Percentiles rank a stretch among this genome's conserved stretches.
These are phyloP conservation scores for Haplosporangium gracile DNA, from an alignment of 192 early-diverging fungal genomes.

Conservation along the genomic window DNA sequence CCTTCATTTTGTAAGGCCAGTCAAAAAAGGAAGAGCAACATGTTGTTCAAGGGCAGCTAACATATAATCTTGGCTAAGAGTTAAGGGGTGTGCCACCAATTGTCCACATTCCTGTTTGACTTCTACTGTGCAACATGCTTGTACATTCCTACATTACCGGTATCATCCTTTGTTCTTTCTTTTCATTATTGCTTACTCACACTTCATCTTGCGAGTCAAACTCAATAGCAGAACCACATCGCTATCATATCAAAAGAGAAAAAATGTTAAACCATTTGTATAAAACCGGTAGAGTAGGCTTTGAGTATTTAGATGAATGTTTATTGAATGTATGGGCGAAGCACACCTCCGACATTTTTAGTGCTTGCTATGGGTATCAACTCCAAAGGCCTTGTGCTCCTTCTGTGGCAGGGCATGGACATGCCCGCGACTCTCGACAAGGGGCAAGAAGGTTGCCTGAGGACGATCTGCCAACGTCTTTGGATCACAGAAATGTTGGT, in stretches of 20 bases:
- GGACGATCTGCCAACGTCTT: conserved; percentile 33
- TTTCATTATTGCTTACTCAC: too few relatives aligned
- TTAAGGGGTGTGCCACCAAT: background rate
- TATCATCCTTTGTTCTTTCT: background rate
- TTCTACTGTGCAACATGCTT: background rate
- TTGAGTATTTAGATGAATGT: too few relatives aligned
- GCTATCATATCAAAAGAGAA: too few relatives aligned
- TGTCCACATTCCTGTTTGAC: background rate
- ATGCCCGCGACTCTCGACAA: conserved; percentile 16
- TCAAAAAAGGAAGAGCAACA: conserved; percentile 45
- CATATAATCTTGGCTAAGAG: background rate
- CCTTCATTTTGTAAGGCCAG: conserved; percentile 54
- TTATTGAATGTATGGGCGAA: too few relatives aligned
- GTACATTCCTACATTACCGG: background rate
- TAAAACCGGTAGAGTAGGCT: too few relatives aligned
- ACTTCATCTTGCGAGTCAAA: too few relatives aligned
- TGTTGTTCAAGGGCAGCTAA: background rate
- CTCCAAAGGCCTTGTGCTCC: conserved; percentile 20
- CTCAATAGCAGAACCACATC: too few relatives aligned
- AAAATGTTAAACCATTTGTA: too few relatives aligned
- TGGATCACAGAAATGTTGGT: conserved; percentile 34
- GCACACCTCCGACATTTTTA: background rate
- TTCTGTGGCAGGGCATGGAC: conserved; percentile 11
- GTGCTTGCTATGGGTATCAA: conserved; percentile 3
- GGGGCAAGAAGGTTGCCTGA: conserved; percentile 30